phyloP scores from a whole-genome alignment of 2,329 filamentous ascomycete species.

The Fusarium agapanthi region DNA sequence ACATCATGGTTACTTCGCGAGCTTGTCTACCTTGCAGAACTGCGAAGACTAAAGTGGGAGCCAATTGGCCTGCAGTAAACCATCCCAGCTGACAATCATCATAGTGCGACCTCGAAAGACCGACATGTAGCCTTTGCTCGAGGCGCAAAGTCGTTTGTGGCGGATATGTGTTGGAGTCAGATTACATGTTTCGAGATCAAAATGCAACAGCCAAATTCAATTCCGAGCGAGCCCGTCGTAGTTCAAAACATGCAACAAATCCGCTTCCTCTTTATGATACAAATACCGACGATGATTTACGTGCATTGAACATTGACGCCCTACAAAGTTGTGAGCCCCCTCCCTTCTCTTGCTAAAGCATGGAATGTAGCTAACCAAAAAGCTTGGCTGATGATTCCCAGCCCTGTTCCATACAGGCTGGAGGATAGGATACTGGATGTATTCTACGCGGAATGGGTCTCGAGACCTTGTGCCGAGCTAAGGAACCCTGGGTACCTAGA shows the following conservation, averaged over 20 bases:
- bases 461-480: background rate
- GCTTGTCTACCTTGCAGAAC: background rate
- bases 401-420: background rate
- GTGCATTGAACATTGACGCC: background rate
- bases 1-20: background rate
- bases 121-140: background rate
- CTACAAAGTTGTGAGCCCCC: accelerated
- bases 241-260: background rate
- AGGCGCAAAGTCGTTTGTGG: background rate
- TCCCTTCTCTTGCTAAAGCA: no score
- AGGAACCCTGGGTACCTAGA: background rate
- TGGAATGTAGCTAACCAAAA: accelerated
- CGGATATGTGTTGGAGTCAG: background rate
- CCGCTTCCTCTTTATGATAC: accelerated
- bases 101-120: background rate
- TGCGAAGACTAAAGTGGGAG: background rate
- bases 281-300: accelerated
- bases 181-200: background rate
- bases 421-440: background rate
- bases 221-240: background rate
- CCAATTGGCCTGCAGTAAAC: accelerated
- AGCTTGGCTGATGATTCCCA: accelerated
- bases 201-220: background rate
- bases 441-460: background rate
- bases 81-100: background rate